Evolutionary conservation across 2,329 filamentous ascomycete genomes (phyloP).

Genomic region (Diaporthe amygdali): DNA sequence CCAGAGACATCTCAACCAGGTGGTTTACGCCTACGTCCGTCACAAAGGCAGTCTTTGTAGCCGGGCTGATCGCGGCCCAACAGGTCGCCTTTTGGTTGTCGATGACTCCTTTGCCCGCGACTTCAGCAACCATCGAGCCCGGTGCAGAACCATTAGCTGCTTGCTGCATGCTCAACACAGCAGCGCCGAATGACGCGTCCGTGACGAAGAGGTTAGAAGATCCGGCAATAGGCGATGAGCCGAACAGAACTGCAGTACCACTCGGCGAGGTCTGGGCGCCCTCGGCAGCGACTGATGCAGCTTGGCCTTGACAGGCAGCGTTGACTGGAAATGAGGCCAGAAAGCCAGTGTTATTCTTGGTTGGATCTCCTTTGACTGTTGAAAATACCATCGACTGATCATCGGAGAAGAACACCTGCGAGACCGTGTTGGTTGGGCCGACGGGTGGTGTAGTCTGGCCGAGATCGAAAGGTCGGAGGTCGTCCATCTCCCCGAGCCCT

Average conservation of each 20-base stretch:
- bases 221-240: slow-evolving; percentile 51
- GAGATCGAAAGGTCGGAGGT: slow-evolving; percentile 52
- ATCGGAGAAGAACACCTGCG: slow-evolving; percentile 63
- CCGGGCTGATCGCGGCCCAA: slow-evolving; percentile 57
- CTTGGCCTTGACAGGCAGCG: neutral
- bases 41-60: slow-evolving; percentile 60
- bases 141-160: neutral
- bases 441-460: slow-evolving; percentile 62
- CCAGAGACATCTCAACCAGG: slow-evolving; percentile 60
- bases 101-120: slow-evolving; percentile 50
- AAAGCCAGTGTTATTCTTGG: slow-evolving; percentile 61
- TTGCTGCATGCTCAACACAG: slow-evolving; percentile 46
- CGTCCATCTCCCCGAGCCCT: slow-evolving; percentile 50
- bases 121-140: slow-evolving; percentile 36
- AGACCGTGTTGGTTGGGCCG: slow-evolving; percentile 63
- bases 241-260: slow-evolving; percentile 63
- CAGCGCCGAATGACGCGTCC: slow-evolving; percentile 63
- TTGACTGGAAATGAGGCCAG: slow-evolving; percentile 55
- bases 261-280: slow-evolving; percentile 48
- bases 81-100: slow-evolving; percentile 60
- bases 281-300: slow-evolving; percentile 29
- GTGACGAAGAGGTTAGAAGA: slow-evolving; percentile 56
- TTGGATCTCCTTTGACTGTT: slow-evolving; percentile 65
- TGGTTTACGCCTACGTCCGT: slow-evolving; percentile 58
- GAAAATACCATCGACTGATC: slow-evolving; percentile 58